A percentile compares a stretch with the other conserved stretches of the same genome.
These are phyloP conservation scores for Acidiella bohemica DNA, from an alignment of 495 filamentous ascomycete genomes.

Conservation along the genomic window DNA sequence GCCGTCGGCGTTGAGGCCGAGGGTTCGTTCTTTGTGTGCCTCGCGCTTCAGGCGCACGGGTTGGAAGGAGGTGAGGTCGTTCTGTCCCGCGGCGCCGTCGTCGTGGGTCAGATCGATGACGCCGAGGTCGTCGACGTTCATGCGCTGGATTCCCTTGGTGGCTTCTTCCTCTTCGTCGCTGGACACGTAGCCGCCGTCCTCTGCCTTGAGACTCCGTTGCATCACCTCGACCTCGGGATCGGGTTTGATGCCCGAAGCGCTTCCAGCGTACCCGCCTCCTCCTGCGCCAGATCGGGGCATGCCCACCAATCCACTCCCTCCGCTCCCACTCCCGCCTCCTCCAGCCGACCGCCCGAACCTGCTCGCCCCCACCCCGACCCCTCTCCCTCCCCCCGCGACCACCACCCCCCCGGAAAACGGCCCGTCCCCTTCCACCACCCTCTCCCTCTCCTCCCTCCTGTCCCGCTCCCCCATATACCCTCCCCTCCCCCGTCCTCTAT, in stretches of 20 bases:
- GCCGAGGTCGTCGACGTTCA: constrained; percentile 25
- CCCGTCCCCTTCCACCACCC: constrained; percentile 5
- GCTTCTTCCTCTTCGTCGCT: constrained; percentile 21
- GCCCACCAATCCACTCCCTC: neutral
- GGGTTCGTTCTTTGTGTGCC: constrained; percentile 39
- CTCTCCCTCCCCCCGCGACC: neutral
- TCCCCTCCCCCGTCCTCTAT: constrained; percentile 8
- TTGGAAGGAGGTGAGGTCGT: constrained; percentile 5
- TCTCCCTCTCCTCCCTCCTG: constrained; percentile 2
- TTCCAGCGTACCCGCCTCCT: constrained; percentile 8
- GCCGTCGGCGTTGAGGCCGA: constrained; percentile 40
- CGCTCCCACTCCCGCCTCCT: constrained; percentile 1
- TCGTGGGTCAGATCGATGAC: constrained; percentile 22
- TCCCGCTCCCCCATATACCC: constrained; percentile 12
- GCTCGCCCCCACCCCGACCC: neutral
- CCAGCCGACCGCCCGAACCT: neutral
- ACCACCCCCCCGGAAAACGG: constrained; percentile 1
- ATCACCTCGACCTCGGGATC: constrained; percentile 2
- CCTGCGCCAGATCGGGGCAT: neutral
- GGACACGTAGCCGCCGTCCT: constrained; percentile 28
- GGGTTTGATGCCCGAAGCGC: too few species aligned
- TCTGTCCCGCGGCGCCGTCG: constrained; percentile 21
- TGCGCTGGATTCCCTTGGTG: neutral
- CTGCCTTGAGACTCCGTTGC: constrained; percentile 7
- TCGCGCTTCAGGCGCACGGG: constrained; percentile 41